Percentiles rank a stretch among this genome's conserved stretches.
Conservation (phyloP, 805 yeast genomes). For the Ogataea ramenticola region DNA sequence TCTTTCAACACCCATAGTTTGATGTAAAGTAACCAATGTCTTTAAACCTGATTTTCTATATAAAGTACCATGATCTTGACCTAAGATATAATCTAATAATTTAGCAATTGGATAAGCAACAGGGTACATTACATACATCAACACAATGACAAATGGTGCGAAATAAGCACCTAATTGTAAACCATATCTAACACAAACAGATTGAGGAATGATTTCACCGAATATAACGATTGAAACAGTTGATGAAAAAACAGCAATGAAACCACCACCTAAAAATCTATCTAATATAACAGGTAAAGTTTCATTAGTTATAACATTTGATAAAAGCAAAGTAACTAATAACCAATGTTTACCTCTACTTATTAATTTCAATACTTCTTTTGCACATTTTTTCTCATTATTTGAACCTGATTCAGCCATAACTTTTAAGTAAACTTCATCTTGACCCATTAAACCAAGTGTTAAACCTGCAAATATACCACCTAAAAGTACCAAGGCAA, state of each 20-base stretch:
- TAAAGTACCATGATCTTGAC: slow-evolving; percentile 94
- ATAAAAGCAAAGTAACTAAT: slow-evolving; percentile 74
- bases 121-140: slow-evolving; percentile 90
- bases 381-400: slow-evolving; percentile 60
- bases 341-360: slow-evolving; percentile 94
- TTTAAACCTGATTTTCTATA: slow-evolving; percentile 90
- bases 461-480: slow-evolving; percentile 94
- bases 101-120: slow-evolving; percentile 86
- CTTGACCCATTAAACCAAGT: slow-evolving; percentile 97
- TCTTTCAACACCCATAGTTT: slow-evolving; percentile 92
- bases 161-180: slow-evolving; percentile 84
- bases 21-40: slow-evolving; percentile 86
- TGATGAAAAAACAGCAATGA: slow-evolving; percentile 93
- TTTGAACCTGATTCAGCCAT: slow-evolving; percentile 81
- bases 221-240: slow-evolving; percentile 88
- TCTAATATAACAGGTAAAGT: slow-evolving; percentile 91
- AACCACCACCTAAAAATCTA: slow-evolving; percentile 91
- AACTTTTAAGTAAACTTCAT: slow-evolving; percentile 88
- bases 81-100: slow-evolving; percentile 72
- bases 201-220: slow-evolving; percentile 96
- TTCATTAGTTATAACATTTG: slow-evolving; percentile 90
- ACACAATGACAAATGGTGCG: slow-evolving; percentile 74
- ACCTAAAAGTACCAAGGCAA: slow-evolving; percentile 61
- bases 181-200: slow-evolving; percentile 88
- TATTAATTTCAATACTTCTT: slow-evolving; percentile 63